Evolutionary conservation across 768 basidiomycete genomes (phyloP).

Genomic region (Lactifluus pinguis): DNA sequence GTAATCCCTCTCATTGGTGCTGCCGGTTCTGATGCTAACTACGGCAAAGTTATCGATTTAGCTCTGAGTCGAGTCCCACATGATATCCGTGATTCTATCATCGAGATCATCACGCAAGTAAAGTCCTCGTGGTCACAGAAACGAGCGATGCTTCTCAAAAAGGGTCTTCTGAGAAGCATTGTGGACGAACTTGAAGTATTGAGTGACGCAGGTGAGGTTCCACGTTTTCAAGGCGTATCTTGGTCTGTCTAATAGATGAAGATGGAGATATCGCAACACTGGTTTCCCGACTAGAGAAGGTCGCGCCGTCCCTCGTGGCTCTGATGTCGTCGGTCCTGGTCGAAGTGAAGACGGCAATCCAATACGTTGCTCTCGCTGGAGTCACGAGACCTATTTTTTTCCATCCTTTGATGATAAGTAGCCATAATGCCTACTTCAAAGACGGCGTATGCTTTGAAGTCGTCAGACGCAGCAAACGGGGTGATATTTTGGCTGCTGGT

Average conservation of each 20-base stretch:
- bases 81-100: conserved; percentile 44
- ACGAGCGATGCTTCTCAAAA: conserved; percentile 57
- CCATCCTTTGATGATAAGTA: conserved; percentile 65
- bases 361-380: conserved; percentile 51
- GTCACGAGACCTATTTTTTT: conserved; percentile 56
- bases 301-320: conserved; percentile 43
- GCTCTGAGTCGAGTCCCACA: conserved; percentile 53
- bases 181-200: conserved; percentile 71
- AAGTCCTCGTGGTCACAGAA: conserved; percentile 64
- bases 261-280: conserved; percentile 57
- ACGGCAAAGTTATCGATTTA: conserved; percentile 50
- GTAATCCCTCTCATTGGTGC: conserved; percentile 34
- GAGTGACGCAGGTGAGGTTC: conserved; percentile 44
- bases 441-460: conserved; percentile 73
- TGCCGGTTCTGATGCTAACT: conserved; percentile 3
- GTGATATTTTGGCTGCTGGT: conserved; percentile 71
- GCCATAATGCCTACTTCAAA: conserved; percentile 55
- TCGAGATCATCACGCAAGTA: conserved; percentile 55
- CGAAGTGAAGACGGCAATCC: conserved; percentile 56
- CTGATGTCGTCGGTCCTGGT: conserved; percentile 43
- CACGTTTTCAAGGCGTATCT: background rate
- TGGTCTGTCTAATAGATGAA: conserved; percentile 21
- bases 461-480: conserved; percentile 51
- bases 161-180: conserved; percentile 54
- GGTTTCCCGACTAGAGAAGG: conserved; percentile 47